Evolutionary conservation across 2,329 filamentous ascomycete species (phyloP), one percentile per base, ranked within the genome.

Genomic region (Fusarium bulbicola): DNA sequence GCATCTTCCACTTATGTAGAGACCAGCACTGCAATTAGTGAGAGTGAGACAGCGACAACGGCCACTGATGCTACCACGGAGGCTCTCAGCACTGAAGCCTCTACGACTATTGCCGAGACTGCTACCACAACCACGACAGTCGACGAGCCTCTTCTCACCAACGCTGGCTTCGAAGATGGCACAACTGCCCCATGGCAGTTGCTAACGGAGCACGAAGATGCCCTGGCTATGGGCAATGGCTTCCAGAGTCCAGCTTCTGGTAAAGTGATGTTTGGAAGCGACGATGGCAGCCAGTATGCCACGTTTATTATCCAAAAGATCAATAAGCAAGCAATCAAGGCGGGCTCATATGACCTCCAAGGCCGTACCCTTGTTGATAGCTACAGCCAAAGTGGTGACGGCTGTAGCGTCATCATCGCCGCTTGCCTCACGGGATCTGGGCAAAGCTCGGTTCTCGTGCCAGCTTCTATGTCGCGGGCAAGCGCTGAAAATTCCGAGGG

Each of bases 131-230:
- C 21, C 28, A n/a, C 46, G 15, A 0, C 46, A 5, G 28, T 13
- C 3, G 21, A 12, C 0, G 28, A 32, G 28, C 46, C 46, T 32
- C 46, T 49, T 9, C 11, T 49, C 21, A 49, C 46, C 7, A 49
- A 49, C 11, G 21, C 28, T 49, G 46, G 1, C 11, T 49, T 49
- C 7, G 28, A 49, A 2, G 46, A n/a, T n/a, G 46, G 15, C 11
- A 49, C 28, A 1, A 32, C 28, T n/a, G 46, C 28, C 28, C 46
- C 46, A 3, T 32, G 28, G 46, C 7, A 32, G 46, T 32, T 49
- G 1, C 3, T 18, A 16, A 6, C 28, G 21, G 10, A 18, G 11
- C 1, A 6, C 8, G 11, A 1, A 5, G 46, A 11, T 13, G 0
- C 7, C 15, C 13, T 49, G 46, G 21, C 9, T 6, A 15, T 49